Evolutionary conservation across 495 filamentous ascomycete species (phyloP), one percentile per base, ranked within the genome.

Genomic region (Penicillium longicatenatum): DNA sequence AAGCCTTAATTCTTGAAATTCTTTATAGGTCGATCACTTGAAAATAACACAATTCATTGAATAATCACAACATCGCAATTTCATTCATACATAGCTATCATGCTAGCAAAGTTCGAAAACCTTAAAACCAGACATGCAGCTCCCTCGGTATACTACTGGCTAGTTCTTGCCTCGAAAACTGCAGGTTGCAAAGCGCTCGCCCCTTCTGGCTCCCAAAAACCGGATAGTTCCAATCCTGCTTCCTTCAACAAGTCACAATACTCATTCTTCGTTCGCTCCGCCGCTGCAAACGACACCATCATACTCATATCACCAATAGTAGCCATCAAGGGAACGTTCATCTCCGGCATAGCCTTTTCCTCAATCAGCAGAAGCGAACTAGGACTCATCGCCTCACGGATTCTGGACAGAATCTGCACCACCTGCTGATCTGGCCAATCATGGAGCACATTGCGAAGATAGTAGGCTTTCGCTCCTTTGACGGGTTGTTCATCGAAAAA

Each of bases 361-460:
- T 54, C 37, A 29, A 54, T 45, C 17, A 54, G 16, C 9, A 54
- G 21, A 1, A 54, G 17, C 9, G 51, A 54, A 14, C 11, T 9
- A 9, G 51, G 12, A 6, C 2, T 14, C 51, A 54, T 54, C 9
- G 51, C 51, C 17, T 54, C 51, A 19, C 51, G 51, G 4, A 54
- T 17, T 11, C 51, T 43, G 21, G 35, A 21, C 2, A 54, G 20
- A 33, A 54, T 54, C 22, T 54, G 14, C 37, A 54, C 35, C 20
- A 45, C 51, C 33, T 44, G 51, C 51, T 54, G 31, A 37, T 54
- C 51, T 44, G 51, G 51, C 51, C 51, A 54, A 19, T 54, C 51
- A 22, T 54, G 51, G 33, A 54, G 51, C 4, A 54, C 51, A 54
- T 43, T 54, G 51, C 51, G 51, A 31, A 44, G 35, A 24, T 54